Evolutionary conservation across 2,329 filamentous ascomycete genomes (phyloP), one percentile per base, ranked within the genome.

Genomic region (Apiospora sp.): DNA sequence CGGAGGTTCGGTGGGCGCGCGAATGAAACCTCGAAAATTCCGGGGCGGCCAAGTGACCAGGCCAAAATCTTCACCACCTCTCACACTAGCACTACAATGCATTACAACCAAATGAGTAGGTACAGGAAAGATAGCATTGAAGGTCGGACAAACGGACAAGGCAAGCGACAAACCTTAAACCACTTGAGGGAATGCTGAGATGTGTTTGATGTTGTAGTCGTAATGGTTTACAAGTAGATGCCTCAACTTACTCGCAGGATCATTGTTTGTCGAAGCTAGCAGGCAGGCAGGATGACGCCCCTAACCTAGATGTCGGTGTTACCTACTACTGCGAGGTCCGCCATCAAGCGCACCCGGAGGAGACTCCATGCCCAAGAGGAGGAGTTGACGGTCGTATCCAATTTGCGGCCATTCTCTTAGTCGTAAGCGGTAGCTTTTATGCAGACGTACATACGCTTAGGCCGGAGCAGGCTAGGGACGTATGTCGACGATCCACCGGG

Each of bases 11-110:
- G 34, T 64, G 54, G 54, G 54, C 58, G 58, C 19, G 58, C 58
- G 34, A 64, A 64, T 64, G 58, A 64, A 64, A 64, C 58, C 34
- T 64, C 30, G 54, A 61, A 61, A 61, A 61, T 61, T 37, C 54
- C 54, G 54, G 54, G 54, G 54, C 54, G 22, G 51, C 54, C 30
- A 61, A 61, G 54, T 61, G 54, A 61, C 54, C 34, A 41, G 58
- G n/a, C 58, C 58, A 41, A 64, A 64, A 64, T 64, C 58, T 58
- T 34, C 27, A n/a, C n/a, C 30, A n/a, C 34, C 6, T 30, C 27
- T 30, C 58, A 41, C 22, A 24, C 58, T 61, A 61, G 54, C n/a
- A 37, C 54, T 41, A 12, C 30, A 24, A 64, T 34, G 34, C 24
- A 41, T 34, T 64, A 22, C 54, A 61, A 34, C 27, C 54, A 14